Evolutionary conservation across 306 rosid genomes (phyloP).

Genomic region (Spatholobus suberectus): DNA sequence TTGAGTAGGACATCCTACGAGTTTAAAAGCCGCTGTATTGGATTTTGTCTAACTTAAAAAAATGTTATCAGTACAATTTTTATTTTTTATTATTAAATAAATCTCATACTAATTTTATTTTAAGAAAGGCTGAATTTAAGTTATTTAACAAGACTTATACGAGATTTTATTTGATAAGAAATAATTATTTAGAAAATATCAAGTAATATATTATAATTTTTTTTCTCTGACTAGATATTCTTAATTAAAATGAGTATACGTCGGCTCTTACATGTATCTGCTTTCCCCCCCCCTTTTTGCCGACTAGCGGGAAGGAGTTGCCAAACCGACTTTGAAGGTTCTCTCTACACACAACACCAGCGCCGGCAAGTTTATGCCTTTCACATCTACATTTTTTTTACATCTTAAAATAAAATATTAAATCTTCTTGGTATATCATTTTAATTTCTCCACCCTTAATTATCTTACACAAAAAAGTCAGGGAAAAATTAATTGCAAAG

Average conservation of each 20-base stretch:
- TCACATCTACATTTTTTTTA: background rate
- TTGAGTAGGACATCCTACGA: too few relatives aligned
- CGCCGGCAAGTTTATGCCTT: background rate
- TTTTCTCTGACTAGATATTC: background rate
- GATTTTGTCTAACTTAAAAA: background rate
- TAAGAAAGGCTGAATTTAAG: too few relatives aligned
- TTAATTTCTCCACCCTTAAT: background rate
- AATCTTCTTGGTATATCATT: background rate
- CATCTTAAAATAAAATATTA: background rate
- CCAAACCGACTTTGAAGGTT: background rate
- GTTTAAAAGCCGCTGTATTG: background rate
- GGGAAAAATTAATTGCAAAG: background rate
- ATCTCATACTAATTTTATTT: background rate
- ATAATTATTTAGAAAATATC: too few relatives aligned
- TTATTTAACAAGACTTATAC: background rate
- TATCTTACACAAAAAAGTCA: too few relatives aligned
- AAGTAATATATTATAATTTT: background rate
- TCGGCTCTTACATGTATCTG: background rate
- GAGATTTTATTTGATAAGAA: too few relatives aligned
- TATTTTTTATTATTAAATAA: background rate
- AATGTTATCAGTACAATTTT: too few relatives aligned
- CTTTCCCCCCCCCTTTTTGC: background rate
- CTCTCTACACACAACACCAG: slow-evolving; percentile 17
- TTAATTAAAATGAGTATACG: background rate
- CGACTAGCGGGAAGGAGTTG: background rate